These are phyloP conservation scores for Rhizophora mangle DNA, from an alignment of 345 rosid species.

Conservation along the genomic window DNA sequence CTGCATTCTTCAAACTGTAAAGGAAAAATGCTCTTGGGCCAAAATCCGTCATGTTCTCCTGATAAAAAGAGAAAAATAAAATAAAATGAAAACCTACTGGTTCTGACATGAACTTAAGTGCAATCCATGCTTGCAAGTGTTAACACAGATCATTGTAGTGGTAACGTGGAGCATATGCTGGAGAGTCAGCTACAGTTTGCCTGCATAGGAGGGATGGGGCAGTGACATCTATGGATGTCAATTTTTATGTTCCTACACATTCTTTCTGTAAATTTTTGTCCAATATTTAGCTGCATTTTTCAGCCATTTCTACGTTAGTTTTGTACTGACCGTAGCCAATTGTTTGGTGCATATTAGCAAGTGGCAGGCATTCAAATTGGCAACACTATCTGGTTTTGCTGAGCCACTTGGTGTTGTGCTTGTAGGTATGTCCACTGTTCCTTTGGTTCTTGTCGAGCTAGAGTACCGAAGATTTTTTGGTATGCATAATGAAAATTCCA, in stretches of 20 bases:
- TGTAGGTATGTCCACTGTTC: conserved; percentile 55
- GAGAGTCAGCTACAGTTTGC: not conserved
- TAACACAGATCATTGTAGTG: not conserved
- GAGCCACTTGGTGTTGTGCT: conserved; percentile 96
- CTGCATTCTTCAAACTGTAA: too few species aligned
- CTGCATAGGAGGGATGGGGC: not conserved
- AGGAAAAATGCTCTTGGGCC: too few species aligned
- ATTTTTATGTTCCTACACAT: not conserved
- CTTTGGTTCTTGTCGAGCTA: not conserved
- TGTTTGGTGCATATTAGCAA: conserved; percentile 50
- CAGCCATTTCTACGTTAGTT: not conserved
- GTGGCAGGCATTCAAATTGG: conserved; percentile 99
- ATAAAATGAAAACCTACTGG: too few species aligned
- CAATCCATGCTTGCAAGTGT: too few species aligned
- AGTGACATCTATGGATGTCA: not conserved
- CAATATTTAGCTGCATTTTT: not conserved
- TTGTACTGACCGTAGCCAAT: not conserved
- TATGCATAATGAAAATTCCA: not conserved
- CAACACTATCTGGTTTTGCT: conserved; percentile 91
- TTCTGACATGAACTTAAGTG: too few species aligned
- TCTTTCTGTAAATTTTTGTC: not conserved
- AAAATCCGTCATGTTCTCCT: too few species aligned
- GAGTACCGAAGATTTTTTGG: not conserved
- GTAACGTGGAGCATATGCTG: not conserved
- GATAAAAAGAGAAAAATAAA: too few species aligned